Base-by-base conservation (phyloP, 192 early-diverging fungal species). In the Backusella luteola region DNA sequence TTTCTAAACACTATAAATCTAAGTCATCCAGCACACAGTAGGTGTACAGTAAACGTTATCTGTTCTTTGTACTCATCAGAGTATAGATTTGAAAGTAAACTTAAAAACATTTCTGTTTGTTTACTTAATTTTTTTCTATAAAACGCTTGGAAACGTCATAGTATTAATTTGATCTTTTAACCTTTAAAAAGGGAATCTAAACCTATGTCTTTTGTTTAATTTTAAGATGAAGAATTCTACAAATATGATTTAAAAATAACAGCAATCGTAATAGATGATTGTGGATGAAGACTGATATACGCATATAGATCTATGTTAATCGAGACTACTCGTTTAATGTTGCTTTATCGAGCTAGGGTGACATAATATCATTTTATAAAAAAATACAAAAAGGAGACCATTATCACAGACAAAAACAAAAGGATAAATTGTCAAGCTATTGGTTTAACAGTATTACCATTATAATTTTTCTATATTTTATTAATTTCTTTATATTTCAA, bases 401-500 rank as follows among this genome's bases (percentile, higher is more conserved):
- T 23, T 12, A 53, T 6, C 8, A 21, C 21, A 53, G 21, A 53
- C n/a, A 59, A 23, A 23, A 59, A 11, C n/a, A 59, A 23, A 59
- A 59, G 21, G 11, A 23, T 59, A 21, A 59, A 59, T 23, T 11
- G 11, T 8, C 53, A 59, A 0, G 15, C 5, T 32, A 32, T 32
- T 32, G 32, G 2, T 32, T 32, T 32, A 32, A 32, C 32, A 32
- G 32, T 32, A 32, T 32, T 32, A 3, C 32, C 32, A 67, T 59
- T 35, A 7, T 41, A 9, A 63, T 44, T n/a, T 34, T 74, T 53
- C 17, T 63, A 74, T 74, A 12, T 66, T 41, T 74, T 56, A 63
- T 34, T 73, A 70, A 21, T 70, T 26, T 70, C 36, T 21, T 70
- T 70, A 42, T 70, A 49, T 49, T 49, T 49, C 23, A 70, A 38